Evolutionary conservation across 352 stramenopile genomes (phyloP), one percentile per base, ranked within the genome.

Genomic region (Phytophthora hybrid): DNA sequence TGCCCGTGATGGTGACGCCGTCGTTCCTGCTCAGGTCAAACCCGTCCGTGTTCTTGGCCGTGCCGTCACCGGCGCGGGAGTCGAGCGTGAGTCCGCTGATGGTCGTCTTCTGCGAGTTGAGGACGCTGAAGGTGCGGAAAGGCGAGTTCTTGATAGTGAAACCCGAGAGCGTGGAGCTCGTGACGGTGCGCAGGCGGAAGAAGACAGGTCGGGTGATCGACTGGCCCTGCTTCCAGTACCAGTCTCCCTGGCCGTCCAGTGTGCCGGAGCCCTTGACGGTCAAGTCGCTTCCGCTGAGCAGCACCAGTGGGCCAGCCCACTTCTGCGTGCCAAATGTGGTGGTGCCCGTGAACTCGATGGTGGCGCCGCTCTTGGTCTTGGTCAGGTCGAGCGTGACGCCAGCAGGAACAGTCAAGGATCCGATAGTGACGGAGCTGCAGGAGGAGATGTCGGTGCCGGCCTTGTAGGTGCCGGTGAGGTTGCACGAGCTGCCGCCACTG

Each of bases 141-240:
- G 60, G 60, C 18, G 19, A 51, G 69, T 80, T 61, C 31, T 49
- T 32, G 55, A 61, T 6, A 4, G 31, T 61, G 1, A 61, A 61
- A 10, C 55, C 29, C 18, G 55, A 61, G 7, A 61, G 18, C 32
- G 32, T 61, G 1, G 55, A 61, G 32, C 32, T 18, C 31, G 37
- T 55, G 26, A 64, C 58, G 14, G 3, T 16, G 39, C 44, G 26
- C 16, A 64, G 19, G 18, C 41, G 37, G 58, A 83, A 78, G 56
- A 83, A 80, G 5, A 78, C 72, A 0, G 76, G 76, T 1, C 69
- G 59, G 6, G 29, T 71, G 55, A 80, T 60, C 4, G 53, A 73
- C 23, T 49, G 34, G n/a, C 67, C 69, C 49, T 82, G 67, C 29
- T 74, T 71, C 76, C 75, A 82, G 71, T 76, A 80, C 72, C 66